A percentile compares a stretch with the other conserved stretches of the same genome.
Conservation (phyloP, 169 alveolate genomes). For the Theileria equi region DNA sequence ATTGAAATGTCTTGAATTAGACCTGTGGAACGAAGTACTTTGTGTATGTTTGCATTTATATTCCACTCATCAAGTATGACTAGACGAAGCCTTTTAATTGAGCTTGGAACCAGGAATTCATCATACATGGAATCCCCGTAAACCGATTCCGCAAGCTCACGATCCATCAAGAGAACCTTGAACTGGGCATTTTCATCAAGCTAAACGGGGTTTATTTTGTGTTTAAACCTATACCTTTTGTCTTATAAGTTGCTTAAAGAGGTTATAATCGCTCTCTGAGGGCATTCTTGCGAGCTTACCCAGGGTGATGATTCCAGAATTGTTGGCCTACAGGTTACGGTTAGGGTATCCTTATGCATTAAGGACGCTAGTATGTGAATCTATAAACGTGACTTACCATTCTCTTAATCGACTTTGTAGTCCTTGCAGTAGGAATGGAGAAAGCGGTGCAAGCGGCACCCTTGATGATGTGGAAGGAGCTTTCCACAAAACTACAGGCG, state of each 20-base stretch:
- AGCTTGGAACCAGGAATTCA: constrained; percentile 58
- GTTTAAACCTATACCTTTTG: constrained; percentile 14
- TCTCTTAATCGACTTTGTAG: constrained; percentile 68
- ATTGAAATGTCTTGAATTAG: constrained; percentile 44
- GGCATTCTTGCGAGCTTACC: constrained; percentile 39
- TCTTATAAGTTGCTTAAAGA: constrained; percentile 44
- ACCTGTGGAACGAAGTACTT: constrained; percentile 60
- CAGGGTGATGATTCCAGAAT: constrained; percentile 36
- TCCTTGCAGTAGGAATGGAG: constrained; percentile 74
- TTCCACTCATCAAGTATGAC: constrained; percentile 62
- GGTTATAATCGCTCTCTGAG: constrained; percentile 34
- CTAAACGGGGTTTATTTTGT: constrained; percentile 24
- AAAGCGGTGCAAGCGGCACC: constrained; percentile 79
- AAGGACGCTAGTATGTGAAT: not conserved
- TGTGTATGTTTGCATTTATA: constrained; percentile 24
- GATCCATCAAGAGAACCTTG: constrained; percentile 59
- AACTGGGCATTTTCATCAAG: constrained; percentile 60
- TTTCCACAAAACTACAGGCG: constrained; percentile 64
- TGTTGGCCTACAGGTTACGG: constrained; percentile 12
- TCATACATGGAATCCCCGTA: constrained; percentile 78
- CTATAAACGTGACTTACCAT: constrained; percentile 29
- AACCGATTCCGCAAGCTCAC: constrained; percentile 68
- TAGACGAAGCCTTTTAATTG: constrained; percentile 51
- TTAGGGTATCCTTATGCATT: not conserved
- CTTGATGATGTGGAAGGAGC: constrained; percentile 77